Percentiles rank a stretch among this genome's conserved stretches.
phyloP scores from a whole-genome alignment of 176 grass and related monocot genomes.

The Hordeum marinum region DNA sequence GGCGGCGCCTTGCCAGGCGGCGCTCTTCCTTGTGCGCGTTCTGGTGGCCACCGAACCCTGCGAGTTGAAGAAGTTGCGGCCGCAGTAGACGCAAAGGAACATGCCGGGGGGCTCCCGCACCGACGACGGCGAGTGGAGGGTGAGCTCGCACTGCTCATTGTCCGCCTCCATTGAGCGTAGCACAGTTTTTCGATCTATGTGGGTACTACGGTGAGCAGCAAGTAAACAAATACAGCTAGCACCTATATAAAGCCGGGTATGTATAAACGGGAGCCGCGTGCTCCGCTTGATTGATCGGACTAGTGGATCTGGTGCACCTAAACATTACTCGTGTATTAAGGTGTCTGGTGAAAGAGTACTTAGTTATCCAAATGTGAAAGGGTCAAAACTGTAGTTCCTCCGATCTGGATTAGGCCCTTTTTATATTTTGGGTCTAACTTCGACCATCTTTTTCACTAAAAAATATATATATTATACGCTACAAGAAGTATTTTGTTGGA shows the following conservation, averaged over 20 bases:
- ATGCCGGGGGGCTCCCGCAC: constrained; percentile 49
- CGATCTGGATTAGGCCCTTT: no score
- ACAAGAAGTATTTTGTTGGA: no score
- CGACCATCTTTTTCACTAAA: no score
- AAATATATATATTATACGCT: no score
- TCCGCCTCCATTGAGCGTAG: constrained; percentile 32
- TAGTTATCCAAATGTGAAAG: no score
- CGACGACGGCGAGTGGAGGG: constrained; percentile 23
- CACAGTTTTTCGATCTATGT: neutral
- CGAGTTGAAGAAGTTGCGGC: constrained; percentile 77
- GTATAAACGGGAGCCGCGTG: neutral
- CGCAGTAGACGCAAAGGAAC: constrained; percentile 88
- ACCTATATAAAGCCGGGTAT: neutral
- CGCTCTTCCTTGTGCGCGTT: constrained; percentile 95
- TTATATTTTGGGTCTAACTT: no score
- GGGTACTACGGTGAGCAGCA: neutral
- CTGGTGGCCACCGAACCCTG: constrained; percentile 91
- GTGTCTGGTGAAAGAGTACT: no score
- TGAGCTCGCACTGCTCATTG: constrained; percentile 26
- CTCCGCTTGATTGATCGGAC: neutral
- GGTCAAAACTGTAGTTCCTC: no score
- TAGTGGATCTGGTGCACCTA: no score
- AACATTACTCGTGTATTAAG: no score
- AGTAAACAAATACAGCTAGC: constrained; percentile 6
- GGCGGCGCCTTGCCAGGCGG: constrained; percentile 38